These are phyloP conservation scores for Phallus indusiatus DNA, from an alignment of 768 basidiomycete genomes.

Conservation along the genomic window DNA sequence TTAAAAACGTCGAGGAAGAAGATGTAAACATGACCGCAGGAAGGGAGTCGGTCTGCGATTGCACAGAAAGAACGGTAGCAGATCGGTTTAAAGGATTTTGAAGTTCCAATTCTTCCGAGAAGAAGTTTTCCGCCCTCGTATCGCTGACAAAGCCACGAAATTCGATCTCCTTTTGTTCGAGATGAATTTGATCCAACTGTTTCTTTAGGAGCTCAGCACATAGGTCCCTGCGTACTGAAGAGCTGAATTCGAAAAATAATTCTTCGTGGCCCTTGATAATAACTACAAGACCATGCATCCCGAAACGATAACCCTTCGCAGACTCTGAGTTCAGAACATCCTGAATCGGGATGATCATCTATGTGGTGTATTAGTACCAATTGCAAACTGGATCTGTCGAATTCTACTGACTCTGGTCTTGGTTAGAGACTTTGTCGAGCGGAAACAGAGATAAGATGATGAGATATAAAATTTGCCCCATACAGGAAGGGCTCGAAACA, in stretches of 20 bases:
- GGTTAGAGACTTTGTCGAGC: slow-evolving; percentile 72
- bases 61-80: slow-evolving; percentile 38
- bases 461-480: slow-evolving; percentile 86
- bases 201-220: slow-evolving; percentile 68
- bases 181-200: slow-evolving; percentile 68
- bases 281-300: slow-evolving; percentile 80
- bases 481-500: slow-evolving; percentile 84
- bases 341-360: slow-evolving; percentile 93
- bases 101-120: slow-evolving; percentile 78
- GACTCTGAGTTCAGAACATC: slow-evolving; percentile 82
- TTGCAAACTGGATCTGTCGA: neutral
- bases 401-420: slow-evolving; percentile 63
- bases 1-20: slow-evolving; percentile 83
- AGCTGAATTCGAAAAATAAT: slow-evolving; percentile 89
- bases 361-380: slow-evolving; percentile 4
- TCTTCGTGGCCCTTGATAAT: slow-evolving; percentile 96
- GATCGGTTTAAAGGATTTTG: slow-evolving; percentile 27
- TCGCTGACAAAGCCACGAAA: slow-evolving; percentile 16
- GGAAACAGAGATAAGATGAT: slow-evolving; percentile 91
- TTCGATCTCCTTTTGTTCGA: slow-evolving; percentile 38
- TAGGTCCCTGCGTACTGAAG: slow-evolving; percentile 68
- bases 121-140: slow-evolving; percentile 62
- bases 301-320: slow-evolving; percentile 81
- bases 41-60: slow-evolving; percentile 55
- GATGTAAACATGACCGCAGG: slow-evolving; percentile 96